phyloP scores from a whole-genome alignment of 352 stramenopile genomes.

The Pythium grandisporangium region DNA sequence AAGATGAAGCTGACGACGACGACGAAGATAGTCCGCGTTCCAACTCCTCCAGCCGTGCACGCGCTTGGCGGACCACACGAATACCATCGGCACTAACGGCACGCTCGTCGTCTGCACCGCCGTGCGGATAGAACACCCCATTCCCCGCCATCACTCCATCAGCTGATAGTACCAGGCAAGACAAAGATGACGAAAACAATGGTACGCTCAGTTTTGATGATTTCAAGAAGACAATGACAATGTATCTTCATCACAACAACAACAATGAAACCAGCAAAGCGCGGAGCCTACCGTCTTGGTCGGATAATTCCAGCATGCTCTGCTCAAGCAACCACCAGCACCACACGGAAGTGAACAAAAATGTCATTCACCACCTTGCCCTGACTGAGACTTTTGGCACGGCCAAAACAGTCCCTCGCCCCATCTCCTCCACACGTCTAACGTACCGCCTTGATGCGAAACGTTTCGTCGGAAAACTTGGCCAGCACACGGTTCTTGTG shows the following conservation, averaged over 20 bases:
- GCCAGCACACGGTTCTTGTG: slow-evolving; percentile 61
- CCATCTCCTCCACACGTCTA: too few relatives aligned
- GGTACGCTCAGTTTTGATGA: too few relatives aligned
- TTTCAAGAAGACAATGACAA: not conserved
- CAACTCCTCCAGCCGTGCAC: slow-evolving; percentile 56
- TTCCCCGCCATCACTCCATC: too few relatives aligned
- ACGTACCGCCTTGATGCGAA: slow-evolving; percentile 66
- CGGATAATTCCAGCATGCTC: slow-evolving; percentile 68
- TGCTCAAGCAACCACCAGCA: not conserved
- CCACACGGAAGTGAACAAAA: not conserved
- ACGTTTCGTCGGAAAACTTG: slow-evolving; percentile 54
- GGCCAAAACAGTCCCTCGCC: too few relatives aligned
- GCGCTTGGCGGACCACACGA: slow-evolving; percentile 50
- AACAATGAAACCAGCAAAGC: not conserved
- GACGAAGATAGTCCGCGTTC: slow-evolving; percentile 21
- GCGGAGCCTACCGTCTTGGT: slow-evolving; percentile 36
- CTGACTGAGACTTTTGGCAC: too few relatives aligned
- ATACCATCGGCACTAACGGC: slow-evolving; percentile 14
- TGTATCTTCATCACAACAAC: not conserved
- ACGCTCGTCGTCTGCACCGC: slow-evolving; percentile 12
- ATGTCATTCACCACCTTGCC: too few relatives aligned
- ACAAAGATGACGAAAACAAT: too few relatives aligned
- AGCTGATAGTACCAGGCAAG: too few relatives aligned
- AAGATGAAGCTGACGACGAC: not conserved
- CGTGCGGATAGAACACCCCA: slow-evolving; percentile 5